Evolutionary conservation across 2,329 filamentous ascomycete species (phyloP).

Genomic region (Exophiala oligosperma): DNA sequence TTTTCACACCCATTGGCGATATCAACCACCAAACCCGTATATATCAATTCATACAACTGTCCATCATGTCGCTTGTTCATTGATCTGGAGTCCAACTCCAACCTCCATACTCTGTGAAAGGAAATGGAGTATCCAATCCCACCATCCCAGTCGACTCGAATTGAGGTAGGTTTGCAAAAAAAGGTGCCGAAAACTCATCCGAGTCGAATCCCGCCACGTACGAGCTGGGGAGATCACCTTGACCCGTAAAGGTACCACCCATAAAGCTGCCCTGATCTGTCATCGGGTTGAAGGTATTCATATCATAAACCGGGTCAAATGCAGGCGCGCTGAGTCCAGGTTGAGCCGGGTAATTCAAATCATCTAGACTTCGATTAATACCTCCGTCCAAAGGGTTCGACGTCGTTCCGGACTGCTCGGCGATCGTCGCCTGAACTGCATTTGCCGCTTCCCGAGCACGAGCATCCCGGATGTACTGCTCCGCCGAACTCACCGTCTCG

Average conservation of each 20-base stretch:
- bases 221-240: background rate
- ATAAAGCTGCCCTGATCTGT: too few species aligned
- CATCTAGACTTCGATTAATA: background rate
- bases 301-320: too few species aligned
- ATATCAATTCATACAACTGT: too few species aligned
- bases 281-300: too few species aligned
- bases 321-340: too few species aligned
- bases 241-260: too few species aligned
- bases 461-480: background rate
- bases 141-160: background rate
- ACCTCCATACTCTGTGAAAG: conserved; percentile 1
- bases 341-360: too few species aligned
- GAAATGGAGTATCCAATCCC: conserved; percentile 9
- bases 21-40: too few species aligned
- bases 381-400: background rate
- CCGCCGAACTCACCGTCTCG: background rate
- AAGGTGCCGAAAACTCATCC: background rate
- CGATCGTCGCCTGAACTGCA: background rate
- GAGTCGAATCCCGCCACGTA: background rate
- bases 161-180: background rate
- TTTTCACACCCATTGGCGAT: too few species aligned
- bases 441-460: background rate
- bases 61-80: too few species aligned
- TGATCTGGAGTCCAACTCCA: conserved; percentile 7
- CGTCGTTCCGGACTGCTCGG: too few species aligned